Conservation (phyloP, 2,329 filamentous ascomycete genomes). For the Verticillium albo-atrum region DNA sequence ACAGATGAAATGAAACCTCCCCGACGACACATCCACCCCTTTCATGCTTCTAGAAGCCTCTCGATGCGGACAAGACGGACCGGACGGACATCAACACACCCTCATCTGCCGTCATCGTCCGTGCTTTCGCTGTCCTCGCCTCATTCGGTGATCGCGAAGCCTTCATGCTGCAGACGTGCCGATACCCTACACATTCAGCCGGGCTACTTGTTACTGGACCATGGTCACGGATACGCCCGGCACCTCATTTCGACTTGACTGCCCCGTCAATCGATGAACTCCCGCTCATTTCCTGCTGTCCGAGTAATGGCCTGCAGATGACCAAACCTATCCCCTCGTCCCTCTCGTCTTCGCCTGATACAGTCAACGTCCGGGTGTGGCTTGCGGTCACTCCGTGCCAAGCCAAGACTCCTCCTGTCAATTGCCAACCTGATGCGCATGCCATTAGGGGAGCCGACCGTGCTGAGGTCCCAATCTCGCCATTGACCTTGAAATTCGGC, state of each 20-base stretch:
- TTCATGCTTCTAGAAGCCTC: constrained; percentile 13
- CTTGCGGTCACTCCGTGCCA: neutral
- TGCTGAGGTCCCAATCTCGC: neutral
- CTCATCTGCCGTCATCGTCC: constrained; percentile 1
- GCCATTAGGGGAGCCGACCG: neutral
- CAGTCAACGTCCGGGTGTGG: neutral
- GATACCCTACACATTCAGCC: neutral
- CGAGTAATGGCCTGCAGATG: neutral
- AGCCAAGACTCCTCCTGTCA: neutral
- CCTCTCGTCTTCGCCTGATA: neutral
- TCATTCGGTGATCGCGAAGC: neutral
- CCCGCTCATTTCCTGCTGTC: neutral
- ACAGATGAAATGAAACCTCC: constrained; percentile 8
- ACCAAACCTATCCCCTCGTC: neutral
- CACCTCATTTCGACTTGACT: neutral
- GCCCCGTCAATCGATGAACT: neutral
- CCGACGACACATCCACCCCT: constrained; percentile 6
- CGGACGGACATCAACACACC: neutral
- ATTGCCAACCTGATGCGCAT: neutral
- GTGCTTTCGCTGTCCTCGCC: constrained; percentile 11
- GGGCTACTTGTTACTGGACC: neutral
- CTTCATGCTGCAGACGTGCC: neutral
- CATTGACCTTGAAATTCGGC: neutral
- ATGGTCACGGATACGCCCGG: neutral
- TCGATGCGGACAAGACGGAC: neutral